Evolutionary conservation across 148 eudicot species (phyloP).

Genomic region (Oxyria digyna): DNA sequence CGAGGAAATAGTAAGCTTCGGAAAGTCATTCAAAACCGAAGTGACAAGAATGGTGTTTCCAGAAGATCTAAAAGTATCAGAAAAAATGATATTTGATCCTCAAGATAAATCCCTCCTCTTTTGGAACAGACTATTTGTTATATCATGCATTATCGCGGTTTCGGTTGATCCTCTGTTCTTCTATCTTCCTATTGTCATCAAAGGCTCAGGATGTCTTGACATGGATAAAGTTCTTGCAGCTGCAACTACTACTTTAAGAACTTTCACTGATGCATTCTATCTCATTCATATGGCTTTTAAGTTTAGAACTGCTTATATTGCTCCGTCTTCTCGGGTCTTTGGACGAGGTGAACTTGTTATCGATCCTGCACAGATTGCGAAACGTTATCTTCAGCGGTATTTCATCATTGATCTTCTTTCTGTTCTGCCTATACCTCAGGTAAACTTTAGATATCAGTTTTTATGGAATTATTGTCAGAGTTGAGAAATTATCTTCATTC

Average conservation of each 20-base stretch:
- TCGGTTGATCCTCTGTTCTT: conserved; percentile 53
- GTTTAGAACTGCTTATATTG: conserved; percentile 38
- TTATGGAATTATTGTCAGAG: no score
- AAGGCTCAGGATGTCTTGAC: conserved; percentile 31
- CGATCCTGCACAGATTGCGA: conserved; percentile 32
- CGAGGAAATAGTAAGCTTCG: conserved; percentile 35
- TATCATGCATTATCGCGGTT: conserved; percentile 40
- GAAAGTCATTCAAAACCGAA: conserved; percentile 33
- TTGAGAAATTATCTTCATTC: no score
- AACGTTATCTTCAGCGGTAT: conserved; percentile 27
- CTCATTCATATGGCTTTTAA: conserved; percentile 28
- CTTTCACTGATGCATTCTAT: conserved; percentile 27
- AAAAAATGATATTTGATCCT: conserved; percentile 47
- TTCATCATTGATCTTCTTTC: conserved; percentile 32
- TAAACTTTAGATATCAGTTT: no score
- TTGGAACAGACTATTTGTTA: conserved; percentile 45
- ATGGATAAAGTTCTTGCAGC: conserved; percentile 29
- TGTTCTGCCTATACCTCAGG: conserved; percentile 40
- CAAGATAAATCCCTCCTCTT: conserved; percentile 50
- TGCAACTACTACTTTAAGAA: conserved; percentile 21
- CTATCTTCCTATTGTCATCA: conserved; percentile 37
- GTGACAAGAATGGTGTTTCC: conserved; percentile 43
- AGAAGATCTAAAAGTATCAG: conserved; percentile 48
- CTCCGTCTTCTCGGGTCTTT: conserved; percentile 40
- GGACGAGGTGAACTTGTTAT: conserved; percentile 44